Percentiles rank a stretch among this genome's conserved stretches.
These are phyloP conservation scores for Fusarium dlaminii DNA, from an alignment of 2,329 filamentous ascomycete genomes.

Conservation along the genomic window DNA sequence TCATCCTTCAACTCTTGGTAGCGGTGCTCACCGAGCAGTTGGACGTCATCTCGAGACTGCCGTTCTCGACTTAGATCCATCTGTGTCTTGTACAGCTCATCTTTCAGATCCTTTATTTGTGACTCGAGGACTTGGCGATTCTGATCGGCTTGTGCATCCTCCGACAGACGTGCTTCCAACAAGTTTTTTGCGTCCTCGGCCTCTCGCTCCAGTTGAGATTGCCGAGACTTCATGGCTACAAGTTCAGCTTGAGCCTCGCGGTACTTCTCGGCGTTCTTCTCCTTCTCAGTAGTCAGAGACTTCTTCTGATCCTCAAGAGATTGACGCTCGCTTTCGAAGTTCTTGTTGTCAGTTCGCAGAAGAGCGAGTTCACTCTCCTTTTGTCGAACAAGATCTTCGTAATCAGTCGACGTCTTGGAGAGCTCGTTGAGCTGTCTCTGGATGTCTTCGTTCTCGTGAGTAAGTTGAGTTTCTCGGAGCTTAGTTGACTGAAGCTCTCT, in stretches of 20 bases:
- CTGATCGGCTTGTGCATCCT: slow-evolving; percentile 85
- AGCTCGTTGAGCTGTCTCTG: slow-evolving; percentile 87
- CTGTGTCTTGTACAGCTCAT: slow-evolving; percentile 84
- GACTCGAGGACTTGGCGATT: slow-evolving; percentile 84
- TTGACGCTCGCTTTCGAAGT: slow-evolving; percentile 81
- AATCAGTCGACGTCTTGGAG: slow-evolving; percentile 91
- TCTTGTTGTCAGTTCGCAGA: slow-evolving; percentile 84
- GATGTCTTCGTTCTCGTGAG: slow-evolving; percentile 82
- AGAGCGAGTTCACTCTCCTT: slow-evolving; percentile 94
- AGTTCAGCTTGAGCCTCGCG: slow-evolving; percentile 89
- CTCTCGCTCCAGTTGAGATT: slow-evolving; percentile 85
- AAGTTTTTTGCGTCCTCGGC: slow-evolving; percentile 87
- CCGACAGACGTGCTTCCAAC: slow-evolving; percentile 86
- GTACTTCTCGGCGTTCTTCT: slow-evolving; percentile 78
- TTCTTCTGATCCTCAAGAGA: slow-evolving; percentile 82
- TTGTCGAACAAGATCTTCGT: slow-evolving; percentile 90
- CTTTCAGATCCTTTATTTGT: slow-evolving; percentile 88
- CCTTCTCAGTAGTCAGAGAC: slow-evolving; percentile 77
- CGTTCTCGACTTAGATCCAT: slow-evolving; percentile 90
- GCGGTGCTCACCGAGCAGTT: slow-evolving; percentile 90
- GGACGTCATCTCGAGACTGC: slow-evolving; percentile 93
- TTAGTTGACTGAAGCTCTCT: slow-evolving; percentile 83
- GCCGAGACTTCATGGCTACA: slow-evolving; percentile 85
- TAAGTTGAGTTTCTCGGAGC: slow-evolving; percentile 77
- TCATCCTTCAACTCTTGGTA: slow-evolving; percentile 84